A percentile compares a stretch with the other conserved stretches of the same genome.
phyloP scores from a whole-genome alignment of 1,284 basidiomycete species.

The Trametes sp. region DNA sequence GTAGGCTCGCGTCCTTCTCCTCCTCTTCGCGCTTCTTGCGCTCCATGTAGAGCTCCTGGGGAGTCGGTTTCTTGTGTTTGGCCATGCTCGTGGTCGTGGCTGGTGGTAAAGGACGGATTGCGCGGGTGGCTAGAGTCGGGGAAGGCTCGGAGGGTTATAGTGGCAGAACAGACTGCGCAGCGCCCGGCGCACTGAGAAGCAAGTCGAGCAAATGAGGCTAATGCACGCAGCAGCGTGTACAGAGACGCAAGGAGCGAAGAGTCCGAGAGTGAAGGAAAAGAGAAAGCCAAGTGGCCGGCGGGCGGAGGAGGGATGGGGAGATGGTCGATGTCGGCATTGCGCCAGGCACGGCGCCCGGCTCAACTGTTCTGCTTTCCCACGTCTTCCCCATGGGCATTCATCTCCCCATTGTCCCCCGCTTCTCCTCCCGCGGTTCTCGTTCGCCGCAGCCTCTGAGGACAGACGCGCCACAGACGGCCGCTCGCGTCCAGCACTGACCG shows the following conservation, averaged over 20 bases:
- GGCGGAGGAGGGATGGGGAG: not conserved
- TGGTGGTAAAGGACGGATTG: not conserved
- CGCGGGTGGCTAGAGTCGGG: too few relatives aligned
- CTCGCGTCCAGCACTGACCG: too few relatives aligned
- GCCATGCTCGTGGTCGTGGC: constrained; percentile 50
- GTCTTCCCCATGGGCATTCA: constrained; percentile 13
- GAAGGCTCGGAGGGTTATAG: constrained; percentile 12
- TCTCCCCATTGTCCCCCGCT: constrained; percentile 5
- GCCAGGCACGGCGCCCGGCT: constrained; percentile 22
- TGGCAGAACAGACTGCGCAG: constrained; percentile 27
- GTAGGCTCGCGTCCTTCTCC: constrained; percentile 64
- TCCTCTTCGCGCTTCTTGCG: constrained; percentile 66
- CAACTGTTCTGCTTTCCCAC: constrained; percentile 13
- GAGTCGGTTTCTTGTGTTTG: constrained; percentile 60
- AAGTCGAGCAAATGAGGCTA: constrained; percentile 21
- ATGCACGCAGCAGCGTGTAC: constrained; percentile 18
- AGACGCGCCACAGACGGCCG: too few relatives aligned
- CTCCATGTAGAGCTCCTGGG: constrained; percentile 69
- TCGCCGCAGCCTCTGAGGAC: too few relatives aligned
- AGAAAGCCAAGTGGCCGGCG: not conserved
- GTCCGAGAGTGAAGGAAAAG: constrained; percentile 6
- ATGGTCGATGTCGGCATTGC: constrained; percentile 17
- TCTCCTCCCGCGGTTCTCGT: not conserved
- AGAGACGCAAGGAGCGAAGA: constrained; percentile 11
- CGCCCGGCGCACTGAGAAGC: constrained; percentile 23